A percentile compares a stretch with the other conserved stretches of the same genome.
Conservation (phyloP, 805 yeast species). For the Yamadazyma insecticola region DNA sequence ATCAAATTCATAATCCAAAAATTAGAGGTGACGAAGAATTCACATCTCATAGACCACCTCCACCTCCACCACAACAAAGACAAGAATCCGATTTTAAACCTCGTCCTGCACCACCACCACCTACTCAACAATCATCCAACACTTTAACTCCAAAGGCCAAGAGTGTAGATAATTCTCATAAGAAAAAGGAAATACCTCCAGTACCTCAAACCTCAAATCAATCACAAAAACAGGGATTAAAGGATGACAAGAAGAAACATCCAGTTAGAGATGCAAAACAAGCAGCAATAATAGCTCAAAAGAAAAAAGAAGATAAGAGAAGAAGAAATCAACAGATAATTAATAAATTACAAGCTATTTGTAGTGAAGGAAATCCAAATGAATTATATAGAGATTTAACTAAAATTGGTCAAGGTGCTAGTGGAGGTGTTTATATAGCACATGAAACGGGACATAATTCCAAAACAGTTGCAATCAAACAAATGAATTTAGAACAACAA, state of each 20-base stretch:
- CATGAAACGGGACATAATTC: slow-evolving; percentile 45
- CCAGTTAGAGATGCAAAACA: slow-evolving; percentile 48
- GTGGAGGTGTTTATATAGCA: slow-evolving; percentile 95
- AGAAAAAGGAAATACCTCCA: slow-evolving; percentile 2
- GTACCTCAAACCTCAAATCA: background rate
- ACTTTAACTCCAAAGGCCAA: slow-evolving; percentile 6
- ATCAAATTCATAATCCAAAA: slow-evolving; percentile 13
- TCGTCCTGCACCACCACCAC: slow-evolving; percentile 9
- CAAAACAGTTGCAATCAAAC: slow-evolving; percentile 84
- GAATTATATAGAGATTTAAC: slow-evolving; percentile 59
- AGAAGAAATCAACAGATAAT: slow-evolving; percentile 68
- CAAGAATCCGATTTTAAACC: slow-evolving; percentile 8
- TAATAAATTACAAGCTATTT: slow-evolving; percentile 66
- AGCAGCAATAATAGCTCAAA: slow-evolving; percentile 54
- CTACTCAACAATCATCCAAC: slow-evolving; percentile 1
- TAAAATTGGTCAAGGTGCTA: slow-evolving; percentile 97
- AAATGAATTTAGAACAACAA: slow-evolving; percentile 91
- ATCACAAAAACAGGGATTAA: background rate
- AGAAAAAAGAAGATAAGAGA: slow-evolving; percentile 75
- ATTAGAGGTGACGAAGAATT: slow-evolving; percentile 19
- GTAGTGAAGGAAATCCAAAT: slow-evolving; percentile 83
- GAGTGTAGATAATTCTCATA: slow-evolving; percentile 9
- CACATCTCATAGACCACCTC: slow-evolving; percentile 36
- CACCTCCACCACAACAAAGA: slow-evolving; percentile 33
- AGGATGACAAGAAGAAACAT: slow-evolving; percentile 12